Percentiles rank a stretch among this genome's conserved stretches.
Evolutionary conservation across 1,284 basidiomycete species (phyloP).

Genomic region (Ganoderma resinaceum): DNA sequence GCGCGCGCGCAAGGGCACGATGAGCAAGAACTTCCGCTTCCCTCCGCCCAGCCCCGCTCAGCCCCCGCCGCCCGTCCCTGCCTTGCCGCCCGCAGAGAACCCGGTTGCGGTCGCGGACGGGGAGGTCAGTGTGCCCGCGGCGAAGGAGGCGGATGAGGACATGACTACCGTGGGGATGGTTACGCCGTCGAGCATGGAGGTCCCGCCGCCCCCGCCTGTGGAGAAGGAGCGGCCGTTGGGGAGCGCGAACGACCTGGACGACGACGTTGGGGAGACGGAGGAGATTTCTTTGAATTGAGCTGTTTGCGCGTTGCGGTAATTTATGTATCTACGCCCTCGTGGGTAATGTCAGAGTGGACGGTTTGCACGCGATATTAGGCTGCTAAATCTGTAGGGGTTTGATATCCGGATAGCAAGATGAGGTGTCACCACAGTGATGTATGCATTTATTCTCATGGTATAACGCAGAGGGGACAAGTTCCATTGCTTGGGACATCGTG

Average conservation of each 20-base stretch:
- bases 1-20: conserved; percentile 61
- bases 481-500: not conserved
- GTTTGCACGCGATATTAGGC: not conserved
- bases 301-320: not conserved
- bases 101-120: conserved; percentile 16
- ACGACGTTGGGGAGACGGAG: conserved; percentile 78
- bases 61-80: conserved; percentile 30
- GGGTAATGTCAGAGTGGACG: not conserved
- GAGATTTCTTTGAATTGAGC: conserved; percentile 59
- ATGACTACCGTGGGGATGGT: conserved; percentile 46
- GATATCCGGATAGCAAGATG: not conserved
- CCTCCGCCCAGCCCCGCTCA: conserved; percentile 52
- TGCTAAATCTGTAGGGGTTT: not conserved
- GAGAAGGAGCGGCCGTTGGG: conserved; percentile 66
- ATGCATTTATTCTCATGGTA: not conserved
- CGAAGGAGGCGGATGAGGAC: conserved; percentile 32
- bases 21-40: conserved; percentile 82
- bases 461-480: not conserved
- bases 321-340: conserved; percentile 8
- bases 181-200: conserved; percentile 71
- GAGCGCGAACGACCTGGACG: conserved; percentile 57
- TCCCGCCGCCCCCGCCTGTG: conserved; percentile 77
- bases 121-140: too few relatives aligned
- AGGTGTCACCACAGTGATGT: not conserved
- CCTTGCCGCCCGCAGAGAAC: conserved; percentile 24